Base-by-base conservation (phyloP, 2,329 filamentous ascomycete species). In the Talaromyces sp. region DNA sequence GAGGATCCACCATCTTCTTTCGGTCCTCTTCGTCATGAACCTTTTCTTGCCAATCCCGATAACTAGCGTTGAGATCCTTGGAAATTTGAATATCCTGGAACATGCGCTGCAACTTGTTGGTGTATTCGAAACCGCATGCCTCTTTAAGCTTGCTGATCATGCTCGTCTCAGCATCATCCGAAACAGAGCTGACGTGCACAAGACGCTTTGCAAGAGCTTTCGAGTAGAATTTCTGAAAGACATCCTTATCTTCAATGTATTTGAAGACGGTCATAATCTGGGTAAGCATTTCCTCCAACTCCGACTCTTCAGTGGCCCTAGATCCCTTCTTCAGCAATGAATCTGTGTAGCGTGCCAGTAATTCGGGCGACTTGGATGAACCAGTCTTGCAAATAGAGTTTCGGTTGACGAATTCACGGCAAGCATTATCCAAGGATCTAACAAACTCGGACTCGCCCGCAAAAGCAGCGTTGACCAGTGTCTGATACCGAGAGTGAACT, bases 191-290 rank as follows among this genome's bases (percentile, higher is more conserved):
- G 76, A 91, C 93, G 78, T 97, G 92, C 19, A 99, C 95, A 63
- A 99, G 82, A 72, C 95, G 92, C 77, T 96, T 92, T 59, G 95
- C 95, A 71, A 99, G 83, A 89, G 97, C 97, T 68, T 93, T 91
- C 1, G 94, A 96, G 81, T 99, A 99, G 80, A 97, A 99, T 79
- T 98, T 99, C 79, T 98, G 95, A 85, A 99, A 99, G 5, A 99
- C 96, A 74, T 99, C 95, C 84, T 99, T 99, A 80, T 99, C 96
- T 76, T 99, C 95, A 69, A 99, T 98, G 79, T 99, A 99, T 82
- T 98, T 98, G 87, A 99, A 99, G 63, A 99, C 92, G 1, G 94
- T 97, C 95, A 99, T 99, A 73, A 99, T 95, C 77, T 97, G 92
- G 22, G 87, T 88, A 35, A 98, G 83, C 37, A 92, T 90, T 70